phyloP scores from a whole-genome alignment of 495 filamentous ascomycete genomes.

The Penicillium canescens region DNA sequence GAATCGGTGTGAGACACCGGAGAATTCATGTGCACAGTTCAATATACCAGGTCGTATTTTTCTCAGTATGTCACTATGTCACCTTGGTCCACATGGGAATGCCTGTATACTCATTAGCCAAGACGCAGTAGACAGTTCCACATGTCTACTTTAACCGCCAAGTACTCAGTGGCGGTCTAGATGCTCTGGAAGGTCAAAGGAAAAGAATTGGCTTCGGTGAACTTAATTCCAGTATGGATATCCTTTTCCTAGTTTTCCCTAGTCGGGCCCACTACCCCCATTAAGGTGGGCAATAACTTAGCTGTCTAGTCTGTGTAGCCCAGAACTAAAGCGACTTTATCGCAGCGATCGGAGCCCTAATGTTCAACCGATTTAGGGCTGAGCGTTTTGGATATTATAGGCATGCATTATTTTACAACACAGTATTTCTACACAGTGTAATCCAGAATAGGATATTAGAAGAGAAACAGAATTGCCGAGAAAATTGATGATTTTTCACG shows the following conservation, averaged over 20 bases:
- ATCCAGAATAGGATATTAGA: too few relatives aligned
- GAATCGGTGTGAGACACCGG: constrained; percentile 6
- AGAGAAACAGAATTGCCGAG: too few relatives aligned
- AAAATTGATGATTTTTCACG: not conserved
- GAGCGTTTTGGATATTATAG: too few relatives aligned
- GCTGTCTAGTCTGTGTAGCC: not conserved
- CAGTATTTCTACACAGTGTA: too few relatives aligned
- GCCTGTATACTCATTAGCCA: too few relatives aligned
- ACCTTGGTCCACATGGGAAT: not conserved
- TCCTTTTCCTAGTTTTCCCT: not conserved
- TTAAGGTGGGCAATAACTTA: not conserved
- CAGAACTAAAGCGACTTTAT: constrained; percentile 1
- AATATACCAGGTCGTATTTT: constrained; percentile 17
- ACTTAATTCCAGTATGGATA: not conserved
- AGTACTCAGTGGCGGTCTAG: constrained; percentile 18
- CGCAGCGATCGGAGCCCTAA: not conserved
- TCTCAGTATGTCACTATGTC: constrained; percentile 1
- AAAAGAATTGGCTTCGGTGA: not conserved
- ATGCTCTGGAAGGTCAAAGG: constrained; percentile 16
- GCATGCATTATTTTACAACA: too few relatives aligned
- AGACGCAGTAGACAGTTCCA: too few relatives aligned
- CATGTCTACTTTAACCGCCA: not conserved
- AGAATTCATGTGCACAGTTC: constrained; percentile 9
- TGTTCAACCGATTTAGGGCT: not conserved
- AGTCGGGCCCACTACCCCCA: constrained; percentile 2